Percentiles rank a stretch among this genome's conserved stretches.
Conservation (phyloP, 2,329 filamentous ascomycete species). For the Colletotrichum musicola region DNA sequence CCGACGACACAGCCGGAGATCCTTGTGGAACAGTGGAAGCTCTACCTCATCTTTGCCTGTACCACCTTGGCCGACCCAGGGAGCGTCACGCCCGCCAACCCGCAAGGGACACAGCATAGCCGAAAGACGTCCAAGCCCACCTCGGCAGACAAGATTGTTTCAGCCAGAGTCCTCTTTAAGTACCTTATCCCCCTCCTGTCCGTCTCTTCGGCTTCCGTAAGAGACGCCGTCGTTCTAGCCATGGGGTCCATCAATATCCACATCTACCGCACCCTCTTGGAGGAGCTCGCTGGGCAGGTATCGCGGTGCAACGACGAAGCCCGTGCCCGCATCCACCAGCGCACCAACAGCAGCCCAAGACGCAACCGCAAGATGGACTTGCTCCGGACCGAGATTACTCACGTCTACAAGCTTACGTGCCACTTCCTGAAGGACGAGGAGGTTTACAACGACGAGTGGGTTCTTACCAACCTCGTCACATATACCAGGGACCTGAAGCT, state of each 20-base stretch:
- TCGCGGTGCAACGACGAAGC: conserved; percentile 90
- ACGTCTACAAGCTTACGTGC: conserved; percentile 94
- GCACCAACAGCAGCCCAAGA: conserved; percentile 84
- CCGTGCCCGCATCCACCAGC: conserved; percentile 86
- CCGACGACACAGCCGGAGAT: conserved; percentile 84
- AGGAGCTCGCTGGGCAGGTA: conserved; percentile 90
- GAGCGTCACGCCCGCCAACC: conserved; percentile 67
- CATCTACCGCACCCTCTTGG: conserved; percentile 89
- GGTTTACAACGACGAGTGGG: conserved; percentile 89
- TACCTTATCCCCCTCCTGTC: conserved; percentile 90
- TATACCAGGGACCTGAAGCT: conserved; percentile 94
- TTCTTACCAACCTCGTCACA: conserved; percentile 86
- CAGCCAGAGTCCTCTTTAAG: conserved; percentile 89
- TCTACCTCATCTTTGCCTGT: conserved; percentile 97
- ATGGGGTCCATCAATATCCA: conserved; percentile 96
- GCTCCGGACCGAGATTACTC: conserved; percentile 92
- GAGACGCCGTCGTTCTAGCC: conserved; percentile 90
- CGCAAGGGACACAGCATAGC: conserved; percentile 77
- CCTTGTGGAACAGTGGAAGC: conserved; percentile 96
- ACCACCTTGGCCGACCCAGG: conserved; percentile 92
- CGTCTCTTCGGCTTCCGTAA: conserved; percentile 81
- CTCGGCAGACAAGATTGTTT: conserved; percentile 82
- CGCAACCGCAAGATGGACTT: conserved; percentile 87
- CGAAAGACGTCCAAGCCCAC: conserved; percentile 83
- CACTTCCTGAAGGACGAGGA: conserved; percentile 85